Conservation (phyloP, 495 filamentous ascomycete species). For the Daldinia concentrica region DNA sequence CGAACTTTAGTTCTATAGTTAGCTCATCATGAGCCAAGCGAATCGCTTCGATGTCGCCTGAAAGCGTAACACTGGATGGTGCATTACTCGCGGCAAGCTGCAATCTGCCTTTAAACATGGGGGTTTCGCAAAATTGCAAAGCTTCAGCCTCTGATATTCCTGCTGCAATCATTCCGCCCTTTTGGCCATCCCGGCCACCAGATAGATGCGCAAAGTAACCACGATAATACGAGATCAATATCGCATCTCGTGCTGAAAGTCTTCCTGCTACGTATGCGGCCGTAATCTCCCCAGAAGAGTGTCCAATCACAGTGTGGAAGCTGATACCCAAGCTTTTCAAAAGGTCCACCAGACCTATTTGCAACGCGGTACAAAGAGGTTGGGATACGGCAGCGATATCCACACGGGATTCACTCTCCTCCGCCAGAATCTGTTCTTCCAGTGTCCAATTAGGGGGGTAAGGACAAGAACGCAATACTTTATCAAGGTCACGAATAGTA, state of each 20-base stretch:
- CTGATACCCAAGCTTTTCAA: slow-evolving; percentile 54
- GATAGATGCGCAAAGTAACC: slow-evolving; percentile 51
- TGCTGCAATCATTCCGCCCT: slow-evolving; percentile 54
- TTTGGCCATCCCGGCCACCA: slow-evolving; percentile 35
- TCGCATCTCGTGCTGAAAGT: slow-evolving; percentile 57
- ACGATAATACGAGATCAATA: slow-evolving; percentile 56
- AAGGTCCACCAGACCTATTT: slow-evolving; percentile 61
- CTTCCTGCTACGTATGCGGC: slow-evolving; percentile 68
- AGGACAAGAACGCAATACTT: slow-evolving; percentile 49
- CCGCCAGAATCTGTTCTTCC: slow-evolving; percentile 51
- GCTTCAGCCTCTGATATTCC: slow-evolving; percentile 50
- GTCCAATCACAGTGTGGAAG: slow-evolving; percentile 63
- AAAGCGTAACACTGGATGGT: slow-evolving; percentile 52
- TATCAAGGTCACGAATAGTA: slow-evolving; percentile 56
- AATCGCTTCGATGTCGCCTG: slow-evolving; percentile 54
- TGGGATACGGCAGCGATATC: slow-evolving; percentile 56
- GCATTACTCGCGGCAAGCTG: slow-evolving; percentile 57
- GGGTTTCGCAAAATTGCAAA: slow-evolving; percentile 40
- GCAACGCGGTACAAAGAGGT: slow-evolving; percentile 63
- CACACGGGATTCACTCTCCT: slow-evolving; percentile 45
- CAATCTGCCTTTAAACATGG: slow-evolving; percentile 44
- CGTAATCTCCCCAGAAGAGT: slow-evolving; percentile 71
- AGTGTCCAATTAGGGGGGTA: slow-evolving; percentile 61
- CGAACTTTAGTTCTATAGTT: slow-evolving; percentile 49
- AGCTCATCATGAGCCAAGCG: slow-evolving; percentile 48